Conservation (phyloP, 352 stramenopile species). For the Globisporangium takayamanum region DNA sequence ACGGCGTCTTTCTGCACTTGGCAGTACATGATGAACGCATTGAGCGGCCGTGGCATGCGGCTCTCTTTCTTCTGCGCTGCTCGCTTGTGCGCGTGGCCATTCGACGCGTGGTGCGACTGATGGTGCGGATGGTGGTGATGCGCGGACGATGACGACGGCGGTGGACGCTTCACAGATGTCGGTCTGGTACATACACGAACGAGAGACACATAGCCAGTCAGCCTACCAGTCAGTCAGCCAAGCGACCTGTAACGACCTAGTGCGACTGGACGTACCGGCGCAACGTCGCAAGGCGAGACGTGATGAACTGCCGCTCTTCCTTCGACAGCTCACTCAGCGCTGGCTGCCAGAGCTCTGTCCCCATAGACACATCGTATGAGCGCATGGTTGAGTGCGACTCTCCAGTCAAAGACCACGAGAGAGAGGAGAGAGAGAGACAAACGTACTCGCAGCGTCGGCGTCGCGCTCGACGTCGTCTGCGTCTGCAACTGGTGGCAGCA, state of each 20-base stretch:
- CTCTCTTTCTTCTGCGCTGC: conserved; percentile 23
- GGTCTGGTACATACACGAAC: conserved; percentile 19
- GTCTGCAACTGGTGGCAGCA: conserved; percentile 31
- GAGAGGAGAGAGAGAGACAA: neutral
- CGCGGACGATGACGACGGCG: neutral
- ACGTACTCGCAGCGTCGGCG: conserved; percentile 31
- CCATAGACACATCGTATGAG: neutral
- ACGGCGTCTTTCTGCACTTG: conserved; percentile 71
- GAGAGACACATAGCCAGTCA: neutral
- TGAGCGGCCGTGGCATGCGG: conserved; percentile 59
- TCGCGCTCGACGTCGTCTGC: conserved; percentile 41
- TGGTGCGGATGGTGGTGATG: neutral
- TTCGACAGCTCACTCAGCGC: conserved; percentile 59
- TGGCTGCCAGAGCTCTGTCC: conserved; percentile 57
- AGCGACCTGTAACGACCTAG: too few relatives aligned
- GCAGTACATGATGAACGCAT: conserved; percentile 80
- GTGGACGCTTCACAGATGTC: conserved; percentile 36
- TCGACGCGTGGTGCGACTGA: conserved; percentile 8
- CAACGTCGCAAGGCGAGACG: conserved; percentile 27
- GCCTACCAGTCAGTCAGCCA: too few relatives aligned
- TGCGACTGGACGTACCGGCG: conserved; percentile 24
- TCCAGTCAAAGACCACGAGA: too few relatives aligned
- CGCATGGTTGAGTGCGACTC: neutral
- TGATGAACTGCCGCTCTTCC: conserved; percentile 68
- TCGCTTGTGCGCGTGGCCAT: conserved; percentile 23